Base-by-base conservation (phyloP, 129 eudicot species). In the Centrapalus pauciflorus region DNA sequence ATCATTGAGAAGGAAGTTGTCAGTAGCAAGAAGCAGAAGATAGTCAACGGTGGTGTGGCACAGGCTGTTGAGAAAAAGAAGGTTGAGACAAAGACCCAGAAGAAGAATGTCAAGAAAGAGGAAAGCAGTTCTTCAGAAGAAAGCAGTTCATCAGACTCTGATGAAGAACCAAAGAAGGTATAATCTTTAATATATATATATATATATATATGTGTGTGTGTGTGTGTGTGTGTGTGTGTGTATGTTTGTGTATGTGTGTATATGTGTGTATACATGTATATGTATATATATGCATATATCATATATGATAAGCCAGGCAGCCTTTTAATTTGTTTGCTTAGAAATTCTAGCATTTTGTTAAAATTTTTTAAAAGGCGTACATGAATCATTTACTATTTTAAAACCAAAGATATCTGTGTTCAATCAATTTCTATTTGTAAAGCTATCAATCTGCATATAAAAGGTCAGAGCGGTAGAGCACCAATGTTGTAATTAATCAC, bases 1-100 rank as follows among this genome's bases (percentile, higher is more conserved):
- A 58, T 48, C 12, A 38, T 75, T 3, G 79, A 66, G 74, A 75
- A 75, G 45, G 8, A 75, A 26, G 48, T 67, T 3, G 74, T 43
- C n/a, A 75, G 67, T 19, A 49, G 69, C 7, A 75, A 75, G 72
- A 75, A 75, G 43, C 79, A 75, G 61, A 75, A 75, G 62, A 6
- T 66, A 33, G 74, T 46, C 55, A 67, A 66, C 5, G 74, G 74
- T 7, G 79, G 55, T 67, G 74, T 33, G 13, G 2, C 67, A 0
- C 73, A 74, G 54, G 79, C 74, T 32, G 49, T 75, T 26, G 74
- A 66, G 74, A 75, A 75, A 21, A 75, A 67, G 64, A 75, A 75
- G 41, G 68, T 32, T 4, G 59, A 56, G 34, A 75, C 62, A 0
- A 75, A 75, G 21, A 43, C 67, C 21, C 35, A 55, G 20, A 66